Conservation (phyloP, 2,329 filamentous ascomycete species). For the Conoideocrella luteorostrata region DNA sequence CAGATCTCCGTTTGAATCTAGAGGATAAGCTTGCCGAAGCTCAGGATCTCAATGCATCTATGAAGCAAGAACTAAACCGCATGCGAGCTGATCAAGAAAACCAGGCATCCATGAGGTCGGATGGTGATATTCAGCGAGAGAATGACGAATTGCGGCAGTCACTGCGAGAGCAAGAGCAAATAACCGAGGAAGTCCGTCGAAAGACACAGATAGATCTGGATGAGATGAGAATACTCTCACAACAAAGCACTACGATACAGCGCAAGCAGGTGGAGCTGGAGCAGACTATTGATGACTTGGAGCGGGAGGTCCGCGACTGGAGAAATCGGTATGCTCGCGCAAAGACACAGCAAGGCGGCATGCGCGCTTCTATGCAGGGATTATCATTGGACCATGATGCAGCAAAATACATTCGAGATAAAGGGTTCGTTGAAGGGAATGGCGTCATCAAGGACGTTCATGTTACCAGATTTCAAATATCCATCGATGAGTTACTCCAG, state of each 20-base stretch:
- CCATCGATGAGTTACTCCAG: conserved; percentile 83
- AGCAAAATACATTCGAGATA: conserved; percentile 58
- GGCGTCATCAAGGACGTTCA: conserved; percentile 87
- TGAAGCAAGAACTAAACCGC: conserved; percentile 73
- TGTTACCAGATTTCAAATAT: conserved; percentile 90
- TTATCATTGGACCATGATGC: conserved; percentile 64
- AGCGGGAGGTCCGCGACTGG: conserved; percentile 84
- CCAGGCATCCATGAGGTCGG: conserved; percentile 24
- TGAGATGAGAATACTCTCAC: conserved; percentile 84
- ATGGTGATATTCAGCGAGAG: conserved; percentile 56
- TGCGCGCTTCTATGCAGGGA: conserved; percentile 75
- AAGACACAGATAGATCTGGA: conserved; percentile 77
- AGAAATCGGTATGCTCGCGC: conserved; percentile 80
- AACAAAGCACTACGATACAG: conserved; percentile 70
- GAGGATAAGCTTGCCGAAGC: conserved; percentile 70
- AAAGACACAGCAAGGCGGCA: conserved; percentile 77
- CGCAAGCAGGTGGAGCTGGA: conserved; percentile 78
- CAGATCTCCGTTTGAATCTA: conserved; percentile 57
- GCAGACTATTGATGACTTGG: conserved; percentile 66
- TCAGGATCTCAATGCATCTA: conserved; percentile 68
- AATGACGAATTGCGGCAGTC: conserved; percentile 63
- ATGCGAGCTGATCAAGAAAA: conserved; percentile 49
- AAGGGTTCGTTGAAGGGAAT: conserved; percentile 60
- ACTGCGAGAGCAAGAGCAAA: conserved; percentile 66
- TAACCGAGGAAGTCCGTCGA: conserved; percentile 79